Base-by-base conservation (phyloP, 352 stramenopile species). In the Bremia lactucae region DNA sequence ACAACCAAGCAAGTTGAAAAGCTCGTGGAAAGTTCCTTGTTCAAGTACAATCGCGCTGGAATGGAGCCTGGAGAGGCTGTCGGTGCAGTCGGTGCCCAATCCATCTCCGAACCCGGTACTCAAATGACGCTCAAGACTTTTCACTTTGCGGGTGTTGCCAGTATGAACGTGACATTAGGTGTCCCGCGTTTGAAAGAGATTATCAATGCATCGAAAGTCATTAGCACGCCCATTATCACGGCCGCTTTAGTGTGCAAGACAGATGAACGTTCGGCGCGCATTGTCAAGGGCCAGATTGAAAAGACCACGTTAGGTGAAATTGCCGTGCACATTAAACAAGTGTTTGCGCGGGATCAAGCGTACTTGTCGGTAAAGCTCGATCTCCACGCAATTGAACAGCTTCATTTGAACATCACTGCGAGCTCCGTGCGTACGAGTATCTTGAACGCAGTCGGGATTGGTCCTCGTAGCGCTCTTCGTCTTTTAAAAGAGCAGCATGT, bases 161-260 rank as follows among this genome's bases (percentile, higher is more conserved):
- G 87, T 44, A 99, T 99, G 96, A 99, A 99, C 72, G 96, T 99
- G 28, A 99, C 96, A 19, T 81, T 99, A 5, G 96, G 96, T 73
- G 96, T 99, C 28, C 96, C 96, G n/a, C 93, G 96, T 35, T 71
- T 99, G 18, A 97, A 97, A 66, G 90, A 97, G 51, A 97, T 97
- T 48, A 97, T 97, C 55, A 97, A 96, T 52, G 91, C 87, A 1
- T 95, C 87, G 9, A 98, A 98, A 62, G 73, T 84, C 9, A 99
- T 99, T 52, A 98, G 89, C 35, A 99, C 97, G 23, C 97, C 97
- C 22, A 99, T 99, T 61, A 99, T 99, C 64, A 99, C 96, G 28
- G 96, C 95, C 0, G 82, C 95, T 31, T 62, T 99, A 2, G 87
- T 97, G 33, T 91, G 94, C 66, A 92, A 96, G 59, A 81, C 97